These are phyloP conservation scores for Leishmania lainsoni DNA, from an alignment of 208 protist species.

Conservation along the genomic window DNA sequence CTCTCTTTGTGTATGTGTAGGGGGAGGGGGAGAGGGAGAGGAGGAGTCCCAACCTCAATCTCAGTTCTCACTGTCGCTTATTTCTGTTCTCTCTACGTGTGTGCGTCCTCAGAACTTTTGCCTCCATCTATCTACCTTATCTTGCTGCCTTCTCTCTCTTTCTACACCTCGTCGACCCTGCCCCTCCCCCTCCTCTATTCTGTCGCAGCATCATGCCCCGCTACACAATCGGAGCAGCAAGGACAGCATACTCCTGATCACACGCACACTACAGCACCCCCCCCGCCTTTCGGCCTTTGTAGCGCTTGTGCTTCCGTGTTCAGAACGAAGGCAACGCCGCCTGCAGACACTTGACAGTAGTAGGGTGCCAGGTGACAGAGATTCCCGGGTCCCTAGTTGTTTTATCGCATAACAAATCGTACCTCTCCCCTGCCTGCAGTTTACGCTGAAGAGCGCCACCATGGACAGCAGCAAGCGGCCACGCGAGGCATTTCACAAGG, in stretches of 20 bases:
- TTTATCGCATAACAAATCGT: not conserved
- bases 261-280: not conserved
- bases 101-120: not conserved
- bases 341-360: not conserved
- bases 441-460: not conserved
- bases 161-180: not conserved
- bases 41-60: not conserved
- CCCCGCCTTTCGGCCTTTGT: not conserved
- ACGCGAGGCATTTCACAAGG: slow-evolving; percentile 49
- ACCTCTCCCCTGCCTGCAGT: not conserved
- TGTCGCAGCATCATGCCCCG: not conserved
- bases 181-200: not conserved
- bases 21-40: not conserved
- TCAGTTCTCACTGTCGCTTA: not conserved
- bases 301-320: not conserved
- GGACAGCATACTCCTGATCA: not conserved
- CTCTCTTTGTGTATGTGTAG: not conserved
- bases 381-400: not conserved
- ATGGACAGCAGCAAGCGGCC: slow-evolving; percentile 39
- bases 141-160: not conserved
- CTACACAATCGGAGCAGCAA: not conserved
- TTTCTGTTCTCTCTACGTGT: not conserved
- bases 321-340: not conserved
- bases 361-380: not conserved
- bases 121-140: not conserved